A percentile compares a stretch with the other conserved stretches of the same genome.
Conservation (phyloP, 2,329 filamentous ascomycete genomes). For the Paecilomyces sp. region DNA sequence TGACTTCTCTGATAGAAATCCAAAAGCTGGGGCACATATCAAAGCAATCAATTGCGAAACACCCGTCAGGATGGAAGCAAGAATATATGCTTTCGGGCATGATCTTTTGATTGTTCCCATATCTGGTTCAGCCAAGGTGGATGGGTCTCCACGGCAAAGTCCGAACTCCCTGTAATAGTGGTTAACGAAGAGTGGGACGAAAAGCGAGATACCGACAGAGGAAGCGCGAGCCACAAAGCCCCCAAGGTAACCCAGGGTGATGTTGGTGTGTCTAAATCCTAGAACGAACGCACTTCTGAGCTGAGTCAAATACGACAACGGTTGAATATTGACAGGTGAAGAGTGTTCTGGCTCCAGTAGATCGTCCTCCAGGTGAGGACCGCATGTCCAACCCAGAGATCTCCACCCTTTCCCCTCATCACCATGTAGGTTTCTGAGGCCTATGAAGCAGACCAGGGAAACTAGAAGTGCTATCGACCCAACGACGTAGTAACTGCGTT, state of each 20-base stretch:
- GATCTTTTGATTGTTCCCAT: constrained; percentile 67
- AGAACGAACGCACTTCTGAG: constrained; percentile 59
- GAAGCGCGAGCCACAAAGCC: constrained; percentile 93
- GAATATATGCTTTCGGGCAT: constrained; percentile 78
- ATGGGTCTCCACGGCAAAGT: constrained; percentile 55
- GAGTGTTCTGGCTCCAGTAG: constrained; percentile 1
- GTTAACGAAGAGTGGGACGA: constrained; percentile 89
- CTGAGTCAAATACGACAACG: constrained; percentile 42
- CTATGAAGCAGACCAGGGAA: constrained; percentile 68
- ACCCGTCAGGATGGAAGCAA: constrained; percentile 81
- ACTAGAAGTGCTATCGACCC: constrained; percentile 64
- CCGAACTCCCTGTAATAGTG: constrained; percentile 78
- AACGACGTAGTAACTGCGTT: constrained; percentile 83
- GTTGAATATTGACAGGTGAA: constrained; percentile 1
- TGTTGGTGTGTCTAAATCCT: constrained; percentile 67
- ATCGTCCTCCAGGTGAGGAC: not conserved
- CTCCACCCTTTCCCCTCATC: constrained; percentile 72
- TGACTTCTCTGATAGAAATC: constrained; percentile 68
- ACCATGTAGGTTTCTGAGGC: constrained; percentile 60
- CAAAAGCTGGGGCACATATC: constrained; percentile 77
- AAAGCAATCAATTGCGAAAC: constrained; percentile 82
- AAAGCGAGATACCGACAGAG: constrained; percentile 89
- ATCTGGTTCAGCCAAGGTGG: constrained; percentile 19
- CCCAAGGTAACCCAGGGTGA: constrained; percentile 81
- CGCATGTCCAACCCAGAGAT: constrained; percentile 34